Conservation (phyloP, 2,329 filamentous ascomycete genomes). For the Microsporum ferrugineum region DNA sequence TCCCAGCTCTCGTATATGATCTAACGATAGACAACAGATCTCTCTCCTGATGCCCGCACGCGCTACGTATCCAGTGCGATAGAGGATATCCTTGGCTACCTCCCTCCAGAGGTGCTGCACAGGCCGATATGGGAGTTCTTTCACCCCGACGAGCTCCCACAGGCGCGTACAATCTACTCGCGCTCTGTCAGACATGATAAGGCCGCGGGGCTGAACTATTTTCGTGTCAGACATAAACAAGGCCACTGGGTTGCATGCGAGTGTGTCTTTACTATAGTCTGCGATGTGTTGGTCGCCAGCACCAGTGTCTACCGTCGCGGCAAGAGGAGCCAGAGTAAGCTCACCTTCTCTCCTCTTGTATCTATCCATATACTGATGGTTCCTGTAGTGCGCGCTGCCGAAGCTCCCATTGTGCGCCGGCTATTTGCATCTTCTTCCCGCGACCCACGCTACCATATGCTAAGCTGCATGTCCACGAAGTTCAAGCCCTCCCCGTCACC, state of each 20-base stretch:
- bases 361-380: background rate
- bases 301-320: conserved; percentile 64
- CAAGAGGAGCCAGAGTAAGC: conserved; percentile 62
- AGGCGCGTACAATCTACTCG: conserved; percentile 60
- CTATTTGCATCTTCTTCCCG: conserved; percentile 64
- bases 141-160: conserved; percentile 66
- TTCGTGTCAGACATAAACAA: conserved; percentile 55
- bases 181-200: conserved; percentile 68
- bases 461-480: conserved; percentile 72
- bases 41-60: conserved; percentile 63
- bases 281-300: conserved; percentile 76
- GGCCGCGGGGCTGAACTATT: conserved; percentile 73
- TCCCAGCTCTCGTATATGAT: conserved; percentile 7
- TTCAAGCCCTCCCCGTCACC: conserved; percentile 41
- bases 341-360: background rate
- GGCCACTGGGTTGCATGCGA: conserved; percentile 70
- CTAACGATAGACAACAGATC: conserved; percentile 41
- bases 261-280: conserved; percentile 79
- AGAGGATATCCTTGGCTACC: conserved; percentile 69
- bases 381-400: conserved; percentile 57
- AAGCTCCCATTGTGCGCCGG: conserved; percentile 65
- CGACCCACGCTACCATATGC: conserved; percentile 81
- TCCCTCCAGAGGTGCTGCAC: conserved; percentile 62
- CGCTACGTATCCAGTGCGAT: conserved; percentile 77
- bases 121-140: conserved; percentile 78